Evolutionary conservation across 371 early-diverging fungal genomes (phyloP), one percentile per base, ranked within the genome.

Genomic region (Mortierella sp.): DNA sequence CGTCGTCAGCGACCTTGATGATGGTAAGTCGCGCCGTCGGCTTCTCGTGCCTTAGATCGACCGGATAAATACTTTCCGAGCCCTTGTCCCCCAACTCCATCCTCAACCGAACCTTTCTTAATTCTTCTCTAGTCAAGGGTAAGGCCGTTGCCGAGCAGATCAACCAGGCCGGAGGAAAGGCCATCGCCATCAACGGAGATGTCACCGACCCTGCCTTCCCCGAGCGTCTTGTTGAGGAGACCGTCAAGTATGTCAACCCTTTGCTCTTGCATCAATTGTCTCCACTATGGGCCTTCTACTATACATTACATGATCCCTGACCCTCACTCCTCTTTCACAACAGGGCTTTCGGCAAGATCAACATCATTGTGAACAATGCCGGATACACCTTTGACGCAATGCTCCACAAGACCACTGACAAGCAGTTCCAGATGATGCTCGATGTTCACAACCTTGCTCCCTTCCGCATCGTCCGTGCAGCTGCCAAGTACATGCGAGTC

Each of bases 321-420:
- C 51, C 21, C n/a, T 55, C 12, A 1, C 48, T 43, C 16, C 37
- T 25, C 37, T 45, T 12, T 3, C 56, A 45, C 19, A n/a, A 23
- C 56, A 86, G 84, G 80, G 82, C 84, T 15, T 91, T 87, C 45
- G 91, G 90, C 68, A 90, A 90, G 81, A 80, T 91, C 81, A 91
- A 91, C 82, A 88, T 88, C 66, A 87, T 91, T 56, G 87, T 91
- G 75, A 91, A 91, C 88, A 91, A 91, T 61, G 91, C 91, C 25
- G 91, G 91, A 66, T 91, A 85, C 77, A 91, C 91, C 57, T 89
- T 79, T 64, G 91, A 91, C 56, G 91, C 85, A 65, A 91, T 91
- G 91, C 57, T 90, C 59, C 91, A 91, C 84, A 89, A 89, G 84
- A 89, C 86, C 57, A 86, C 85, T 26, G 91, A 90, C 64, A 89